Base-by-base conservation (phyloP, 1,139 yeast genomes). In the Yamadazyma friedrichii region DNA sequence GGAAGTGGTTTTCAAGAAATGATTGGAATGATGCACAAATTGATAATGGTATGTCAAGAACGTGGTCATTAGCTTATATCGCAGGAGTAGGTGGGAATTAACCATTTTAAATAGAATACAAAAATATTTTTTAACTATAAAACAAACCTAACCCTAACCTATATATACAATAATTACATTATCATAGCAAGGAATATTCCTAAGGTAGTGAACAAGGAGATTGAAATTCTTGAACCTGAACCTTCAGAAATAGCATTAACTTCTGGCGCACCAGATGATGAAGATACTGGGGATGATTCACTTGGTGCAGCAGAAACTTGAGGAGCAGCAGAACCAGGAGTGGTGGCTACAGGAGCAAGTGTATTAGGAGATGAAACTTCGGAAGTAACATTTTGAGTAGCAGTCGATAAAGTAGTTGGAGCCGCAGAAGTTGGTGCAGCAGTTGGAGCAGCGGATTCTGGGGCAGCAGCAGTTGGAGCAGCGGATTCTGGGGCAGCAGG, bases 41-140 rank as follows among this genome's bases (percentile, higher is more conserved):
- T 17, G 76, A 70, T 43, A 66, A 67, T 45, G 76, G 76, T 8
- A 69, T 69, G 75, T 67, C 74, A 0, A 50, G 72, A 35, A 69
- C 76, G 3, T 71, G 76, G 76, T 62, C 72, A 0, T 60, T 71
- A 42, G 67, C 76, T 0, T 70, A 58, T 45, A 61, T 66, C 35
- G 73, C 75, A 2, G 75, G 72, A 5, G 55, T 68, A 35, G 68
- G 66, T 1, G 67, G 67, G 15, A 20, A 11, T 15, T 34, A 22
- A 24, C 3, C 4, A 9, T 11, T n/a, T 29, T 29, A 29, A 13
- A 20, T 20, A 20, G 5, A 85, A 76, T 30, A 58, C 46, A 24
- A 78, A 67, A 53, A 22, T 22, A 6, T 22, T 22, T 22, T 22
- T 22, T 22, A 22, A 22, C 25, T 22, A 22, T 22, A n/a, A n/a